Base-by-base conservation (phyloP, 2,329 filamentous ascomycete species). In the Drechslerella dactyloides region DNA sequence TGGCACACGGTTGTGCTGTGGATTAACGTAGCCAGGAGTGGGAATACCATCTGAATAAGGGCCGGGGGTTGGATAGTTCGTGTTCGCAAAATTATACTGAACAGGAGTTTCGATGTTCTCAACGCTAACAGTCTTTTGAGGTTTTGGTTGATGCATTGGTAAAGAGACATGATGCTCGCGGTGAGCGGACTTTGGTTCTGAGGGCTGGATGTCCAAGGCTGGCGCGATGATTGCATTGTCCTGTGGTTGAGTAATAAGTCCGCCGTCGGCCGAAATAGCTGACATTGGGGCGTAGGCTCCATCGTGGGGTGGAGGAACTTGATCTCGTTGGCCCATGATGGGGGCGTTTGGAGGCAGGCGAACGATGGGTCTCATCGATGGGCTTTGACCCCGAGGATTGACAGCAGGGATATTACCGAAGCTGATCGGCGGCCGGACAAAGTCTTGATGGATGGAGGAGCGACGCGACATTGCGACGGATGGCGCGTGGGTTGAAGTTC, bases 101-200 rank as follows among this genome's bases (percentile, higher is more conserved):
- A 86, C 87, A 2, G 93, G 91, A 6, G 90, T 90, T 79, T 97
- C 94, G 75, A 97, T 96, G 76, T 91, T 92, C 65, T 91, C 90
- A 68, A 97, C 87, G 8, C 93, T 97, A 33, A 97, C 91, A 4
- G 92, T 85, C 83, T 97, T 97, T 79, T 97, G 93, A 7, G 94
- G 93, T 58, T 91, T 89, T 65, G 94, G 94, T 79, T 97, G 94
- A 78, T 97, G 91, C 87, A 97, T 96, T 0, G 91, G 75, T 23
- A 77, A 42, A 23, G 82, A 79, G 85, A 84, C 19, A 80, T 79
- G 27, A 85, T 85, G 77, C 84, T 86, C 77, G 85, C 85, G 13
- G 84, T 85, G 23, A 86, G 83, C 23, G 84, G 83, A 74, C 86
- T 84, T 11, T 80, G 83, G 76, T 88, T 85, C 42, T 84, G 82